Evolutionary conservation across 345 rosid species (phyloP).

Genomic region (Camelina neglecta): DNA sequence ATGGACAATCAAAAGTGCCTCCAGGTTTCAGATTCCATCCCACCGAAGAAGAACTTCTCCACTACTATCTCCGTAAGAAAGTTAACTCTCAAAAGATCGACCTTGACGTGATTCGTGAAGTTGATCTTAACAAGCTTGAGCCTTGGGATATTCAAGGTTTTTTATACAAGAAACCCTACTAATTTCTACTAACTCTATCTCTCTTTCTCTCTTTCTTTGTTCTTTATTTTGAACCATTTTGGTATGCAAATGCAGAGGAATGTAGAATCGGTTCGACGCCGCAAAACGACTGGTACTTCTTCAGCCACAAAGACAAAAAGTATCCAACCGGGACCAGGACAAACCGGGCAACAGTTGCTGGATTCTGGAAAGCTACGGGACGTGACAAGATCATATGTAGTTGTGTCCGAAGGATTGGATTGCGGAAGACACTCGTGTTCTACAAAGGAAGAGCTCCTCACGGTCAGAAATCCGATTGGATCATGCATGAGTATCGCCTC

Average conservation of each 20-base stretch:
- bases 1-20: slow-evolving; percentile 95
- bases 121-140: slow-evolving; percentile 98
- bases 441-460: slow-evolving; percentile 97
- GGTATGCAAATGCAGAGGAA: slow-evolving; percentile 56
- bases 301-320: slow-evolving; percentile 97
- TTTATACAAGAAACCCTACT: slow-evolving; percentile 22
- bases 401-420: slow-evolving; percentile 70
- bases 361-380: slow-evolving; percentile 99
- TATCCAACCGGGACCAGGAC: slow-evolving; percentile 97
- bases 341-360: slow-evolving; percentile 89
- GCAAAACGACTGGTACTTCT: slow-evolving; percentile 98
- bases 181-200: not conserved
- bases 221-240: slow-evolving; percentile 9
- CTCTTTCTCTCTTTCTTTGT: not conserved
- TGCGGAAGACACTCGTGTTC: slow-evolving; percentile 92
- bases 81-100: slow-evolving; percentile 83
- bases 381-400: slow-evolving; percentile 91
- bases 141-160: slow-evolving; percentile 99
- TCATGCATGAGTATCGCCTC: slow-evolving; percentile 96
- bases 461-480: slow-evolving; percentile 98
- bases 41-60: slow-evolving; percentile 96
- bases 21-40: slow-evolving; percentile 99
- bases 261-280: slow-evolving; percentile 94
- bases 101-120: slow-evolving; percentile 96
- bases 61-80: slow-evolving; percentile 90